phyloP scores from a whole-genome alignment of 495 filamentous ascomycete genomes.

The Podospora appendiculata region DNA sequence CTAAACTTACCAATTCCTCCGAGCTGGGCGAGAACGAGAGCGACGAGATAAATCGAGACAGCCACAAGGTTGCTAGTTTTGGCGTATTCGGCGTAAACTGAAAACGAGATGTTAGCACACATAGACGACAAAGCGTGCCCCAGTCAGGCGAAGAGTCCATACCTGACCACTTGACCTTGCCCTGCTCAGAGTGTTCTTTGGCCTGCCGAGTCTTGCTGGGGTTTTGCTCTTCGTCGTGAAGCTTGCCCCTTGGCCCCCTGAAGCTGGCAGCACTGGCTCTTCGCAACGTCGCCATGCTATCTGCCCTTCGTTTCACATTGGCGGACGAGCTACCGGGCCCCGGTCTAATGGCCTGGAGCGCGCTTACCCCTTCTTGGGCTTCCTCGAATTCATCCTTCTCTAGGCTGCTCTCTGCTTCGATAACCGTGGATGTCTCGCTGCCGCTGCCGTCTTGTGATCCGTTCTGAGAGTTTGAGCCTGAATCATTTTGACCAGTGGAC shows the following conservation, averaged over 20 bases:
- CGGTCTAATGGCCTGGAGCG: constrained; percentile 64
- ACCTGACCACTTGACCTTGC: constrained; percentile 90
- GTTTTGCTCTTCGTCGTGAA: constrained; percentile 73
- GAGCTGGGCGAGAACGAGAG: constrained; percentile 71
- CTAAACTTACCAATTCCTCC: constrained; percentile 56
- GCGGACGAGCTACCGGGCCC: constrained; percentile 29
- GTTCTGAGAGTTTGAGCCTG: constrained; percentile 17
- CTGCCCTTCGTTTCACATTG: constrained; percentile 45
- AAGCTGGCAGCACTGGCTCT: constrained; percentile 90
- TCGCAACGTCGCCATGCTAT: constrained; percentile 69
- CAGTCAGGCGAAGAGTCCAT: constrained; percentile 3
- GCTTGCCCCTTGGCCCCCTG: constrained; percentile 72
- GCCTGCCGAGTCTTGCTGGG: constrained; percentile 68
- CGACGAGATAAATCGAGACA: constrained; percentile 70
- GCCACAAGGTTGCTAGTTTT: constrained; percentile 86
- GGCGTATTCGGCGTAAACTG: constrained; percentile 78
- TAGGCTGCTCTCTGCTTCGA: constrained; percentile 38
- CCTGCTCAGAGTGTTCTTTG: constrained; percentile 83
- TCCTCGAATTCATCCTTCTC: constrained; percentile 61
- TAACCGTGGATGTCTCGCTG: constrained; percentile 54
- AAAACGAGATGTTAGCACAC: neutral
- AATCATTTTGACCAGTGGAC: constrained; percentile 53
- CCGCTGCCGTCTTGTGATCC: constrained; percentile 36
- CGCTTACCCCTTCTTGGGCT: constrained; percentile 57
- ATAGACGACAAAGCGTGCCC: constrained; percentile 13